Evolutionary conservation across 1,284 basidiomycete genomes (phyloP), one percentile per base, ranked within the genome.

Genomic region (Cystobasidium sp.): DNA sequence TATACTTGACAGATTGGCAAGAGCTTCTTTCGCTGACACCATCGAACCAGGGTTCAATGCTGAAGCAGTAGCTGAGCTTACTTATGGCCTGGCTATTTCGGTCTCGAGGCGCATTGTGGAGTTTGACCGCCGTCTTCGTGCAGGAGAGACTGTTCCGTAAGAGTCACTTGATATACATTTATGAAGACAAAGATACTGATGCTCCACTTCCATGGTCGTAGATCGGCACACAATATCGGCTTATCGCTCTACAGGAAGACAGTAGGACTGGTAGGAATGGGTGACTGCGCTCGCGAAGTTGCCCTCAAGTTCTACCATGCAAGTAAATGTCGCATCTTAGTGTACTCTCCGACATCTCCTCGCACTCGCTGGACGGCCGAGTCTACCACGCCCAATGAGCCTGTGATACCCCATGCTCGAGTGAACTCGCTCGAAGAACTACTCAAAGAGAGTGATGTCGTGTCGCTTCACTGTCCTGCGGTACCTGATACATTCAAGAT

Each of bases 381-480:
- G 0, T 77, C 80, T 20, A 62, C 75, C 0, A 41, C 14, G 16
- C 44, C 72, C 6, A 79, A 77, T 18, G 77, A 78, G 1, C 18
- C 63, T 16, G 3, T 71, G 62, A 75, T 78, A 53, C 75, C 75
- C 8, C 78, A 78, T 53, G 53, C 24, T 14, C 68, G 78, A 14
- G 77, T 78, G 18, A 55, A 67, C 31, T 68, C 79, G 0, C 82
- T 86, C 18, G 81, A 84, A 10, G 81, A 82, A 49, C 79, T 86
- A 7, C 88, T 99, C 71, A 81, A 84, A 65, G 85, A 88, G 76
- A 88, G 94, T 64, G 96, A 99, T 84, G 99, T 97, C 80, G 90
- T 99, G 81, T 91, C 94, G 1, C 87, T 99, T 8, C 96, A 99
- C 83, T 93, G 99, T 8, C 96, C 96, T 75, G 96, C 98, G 82